phyloP scores from a whole-genome alignment of 768 basidiomycete genomes.

The Crassisporium funariophilum region DNA sequence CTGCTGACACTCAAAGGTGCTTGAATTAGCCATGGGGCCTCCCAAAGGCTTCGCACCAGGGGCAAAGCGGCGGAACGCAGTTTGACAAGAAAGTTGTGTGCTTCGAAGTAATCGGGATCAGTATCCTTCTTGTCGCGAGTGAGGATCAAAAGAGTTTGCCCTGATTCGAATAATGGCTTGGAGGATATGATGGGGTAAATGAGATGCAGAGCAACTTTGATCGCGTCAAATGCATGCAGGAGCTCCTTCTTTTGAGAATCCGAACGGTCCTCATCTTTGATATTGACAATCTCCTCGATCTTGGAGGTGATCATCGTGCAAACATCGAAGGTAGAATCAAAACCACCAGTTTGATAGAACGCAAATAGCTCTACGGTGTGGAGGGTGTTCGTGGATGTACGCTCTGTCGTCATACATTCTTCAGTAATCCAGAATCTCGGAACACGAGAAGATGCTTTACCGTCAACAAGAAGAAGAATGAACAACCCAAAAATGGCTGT shows the following conservation, averaged over 20 bases:
- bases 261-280: constrained; percentile 58
- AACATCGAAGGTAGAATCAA: constrained; percentile 65
- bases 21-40: constrained; percentile 76
- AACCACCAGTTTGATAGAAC: constrained; percentile 71
- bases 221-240: constrained; percentile 73
- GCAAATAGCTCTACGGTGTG: constrained; percentile 82
- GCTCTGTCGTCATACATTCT: constrained; percentile 62
- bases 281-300: constrained; percentile 54
- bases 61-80: constrained; percentile 75
- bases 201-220: constrained; percentile 81
- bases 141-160: constrained; percentile 72
- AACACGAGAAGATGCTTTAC: constrained; percentile 28
- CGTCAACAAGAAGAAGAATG: constrained; percentile 49
- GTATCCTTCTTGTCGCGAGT: constrained; percentile 80
- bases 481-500: constrained; percentile 49
- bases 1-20: constrained; percentile 77
- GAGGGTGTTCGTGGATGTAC: constrained; percentile 68
- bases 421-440: constrained; percentile 10
- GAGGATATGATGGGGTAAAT: constrained; percentile 76
- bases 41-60: constrained; percentile 72
- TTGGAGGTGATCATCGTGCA: constrained; percentile 55
- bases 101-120: constrained; percentile 79
- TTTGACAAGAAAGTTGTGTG: constrained; percentile 84
- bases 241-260: constrained; percentile 63
- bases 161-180: constrained; percentile 81